These are phyloP conservation scores for Knufia fluminis DNA, from an alignment of 2,329 filamentous ascomycete species.

Conservation along the genomic window DNA sequence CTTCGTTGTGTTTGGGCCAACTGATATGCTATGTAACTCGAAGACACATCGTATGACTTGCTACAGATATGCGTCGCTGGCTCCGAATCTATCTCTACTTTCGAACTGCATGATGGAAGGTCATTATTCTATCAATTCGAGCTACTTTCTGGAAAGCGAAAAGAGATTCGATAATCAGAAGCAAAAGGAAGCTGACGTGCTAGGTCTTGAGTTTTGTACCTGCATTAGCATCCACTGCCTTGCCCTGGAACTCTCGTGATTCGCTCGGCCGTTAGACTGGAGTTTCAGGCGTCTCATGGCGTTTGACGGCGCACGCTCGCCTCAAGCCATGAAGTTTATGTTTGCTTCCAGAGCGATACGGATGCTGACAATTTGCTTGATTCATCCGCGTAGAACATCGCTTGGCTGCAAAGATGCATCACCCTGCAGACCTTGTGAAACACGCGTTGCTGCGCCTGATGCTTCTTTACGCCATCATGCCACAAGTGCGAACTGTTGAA, in stretches of 20 bases:
- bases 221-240: slow-evolving; percentile 5
- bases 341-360: neutral
- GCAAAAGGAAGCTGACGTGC: neutral
- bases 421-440: slow-evolving; percentile 5
- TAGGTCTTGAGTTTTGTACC: neutral
- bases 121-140: too few relatives aligned
- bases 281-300: neutral
- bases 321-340: neutral
- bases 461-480: slow-evolving; percentile 3
- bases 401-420: slow-evolving; percentile 2
- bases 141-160: too few relatives aligned
- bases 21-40: too few relatives aligned
- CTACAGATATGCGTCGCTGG: too few relatives aligned
- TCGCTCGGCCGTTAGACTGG: neutral
- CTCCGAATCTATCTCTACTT: too few relatives aligned
- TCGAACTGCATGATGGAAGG: too few relatives aligned
- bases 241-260: neutral
- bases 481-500: neutral
- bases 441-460: slow-evolving; percentile 4
- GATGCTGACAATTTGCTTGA: slow-evolving; percentile 1
- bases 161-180: too few relatives aligned
- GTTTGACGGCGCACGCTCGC: neutral
- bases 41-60: too few relatives aligned
- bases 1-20: too few relatives aligned
- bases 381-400: neutral